Base-by-base conservation (phyloP, 2,329 filamentous ascomycete genomes). In the Paraconiothyrium sp. region DNA sequence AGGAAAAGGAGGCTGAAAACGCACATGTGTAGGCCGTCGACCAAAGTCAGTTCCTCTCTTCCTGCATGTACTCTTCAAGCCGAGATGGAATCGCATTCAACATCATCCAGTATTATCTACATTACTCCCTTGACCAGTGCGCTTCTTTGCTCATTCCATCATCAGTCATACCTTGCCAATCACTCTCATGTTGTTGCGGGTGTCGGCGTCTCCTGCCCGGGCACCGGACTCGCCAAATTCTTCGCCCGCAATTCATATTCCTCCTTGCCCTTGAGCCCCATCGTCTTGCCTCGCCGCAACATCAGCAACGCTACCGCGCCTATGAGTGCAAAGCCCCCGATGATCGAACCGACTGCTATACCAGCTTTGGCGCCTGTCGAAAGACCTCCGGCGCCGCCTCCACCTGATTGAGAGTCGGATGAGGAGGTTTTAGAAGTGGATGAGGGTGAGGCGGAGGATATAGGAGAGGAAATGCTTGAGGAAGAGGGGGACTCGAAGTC, bases 331-430 rank as follows among this genome's bases (percentile, higher is more conserved):
- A 73, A 44, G 6, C 67, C 69, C 1, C 69, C 72, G 24, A 76
- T 56, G 14, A 78, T 60, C 20, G 73, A 65, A 13, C 75, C 76
- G 39, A 78, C 69, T 8, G 80, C 80, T 30, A 82, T 79, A 9
- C 81, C 81, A 3, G 80, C 81, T 62, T 82, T 82, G 2, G 78
- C 79, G 2, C 80, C 79, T 0, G 74, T 73, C 4, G 79, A 80
- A 2, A 83, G 71, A 13, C 75, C 70, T 11, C 61, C 51, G 20
- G 8, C 41, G 16, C 48, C 44, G 13, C 58, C 47, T 16, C 60
- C 37, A 10, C 35, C 3, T 8, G 43, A 10, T 14, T 51, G 30
- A 3, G 48, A 22, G 8, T 27, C 43, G 11, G 61, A 41, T 5
- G 66, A 62, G 2, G 66, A 66, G 54, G 62, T 54, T 14, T 37